Conservation (phyloP, 2,329 filamentous ascomycete species). For the Coleophoma cylindrospora region DNA sequence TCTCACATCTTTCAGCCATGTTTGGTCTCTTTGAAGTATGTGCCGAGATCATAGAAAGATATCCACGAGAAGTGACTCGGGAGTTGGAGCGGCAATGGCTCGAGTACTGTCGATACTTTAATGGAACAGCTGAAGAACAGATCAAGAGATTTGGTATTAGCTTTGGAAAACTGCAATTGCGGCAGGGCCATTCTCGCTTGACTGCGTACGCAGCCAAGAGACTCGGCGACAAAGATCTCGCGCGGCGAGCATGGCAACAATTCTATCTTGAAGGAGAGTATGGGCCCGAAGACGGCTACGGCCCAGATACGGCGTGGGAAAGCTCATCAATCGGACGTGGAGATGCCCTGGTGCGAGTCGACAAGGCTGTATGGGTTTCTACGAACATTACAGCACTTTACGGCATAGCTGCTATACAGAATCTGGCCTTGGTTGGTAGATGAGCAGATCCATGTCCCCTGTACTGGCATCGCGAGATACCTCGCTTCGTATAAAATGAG, state of each 20-base stretch:
- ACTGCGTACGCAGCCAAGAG: conserved; percentile 47
- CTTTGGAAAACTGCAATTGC: conserved; percentile 42
- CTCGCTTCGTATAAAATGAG: neutral
- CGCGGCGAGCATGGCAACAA: conserved; percentile 47
- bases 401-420: conserved; percentile 51
- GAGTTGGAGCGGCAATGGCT: conserved; percentile 50
- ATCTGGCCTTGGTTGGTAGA: conserved; percentile 35
- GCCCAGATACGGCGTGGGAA: conserved; percentile 29
- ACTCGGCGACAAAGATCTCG: conserved; percentile 40
- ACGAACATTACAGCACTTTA: conserved; percentile 54
- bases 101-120: conserved; percentile 56
- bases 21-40: conserved; percentile 56
- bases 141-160: conserved; percentile 42
- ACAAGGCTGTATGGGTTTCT: conserved; percentile 52
- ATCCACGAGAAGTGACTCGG: conserved; percentile 36
- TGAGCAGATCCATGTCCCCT: neutral
- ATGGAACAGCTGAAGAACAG: conserved; percentile 44
- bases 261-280: conserved; percentile 30
- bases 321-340: conserved; percentile 36
- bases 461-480: neutral
- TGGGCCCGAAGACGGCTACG: conserved; percentile 37
- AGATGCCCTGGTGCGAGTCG: conserved; percentile 38
- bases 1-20: conserved; percentile 52
- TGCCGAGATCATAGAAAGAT: conserved; percentile 47
- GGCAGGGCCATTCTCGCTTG: conserved; percentile 53